Evolutionary conservation across 805 yeast genomes (phyloP).

Genomic region (Dipodascus albidus): DNA sequence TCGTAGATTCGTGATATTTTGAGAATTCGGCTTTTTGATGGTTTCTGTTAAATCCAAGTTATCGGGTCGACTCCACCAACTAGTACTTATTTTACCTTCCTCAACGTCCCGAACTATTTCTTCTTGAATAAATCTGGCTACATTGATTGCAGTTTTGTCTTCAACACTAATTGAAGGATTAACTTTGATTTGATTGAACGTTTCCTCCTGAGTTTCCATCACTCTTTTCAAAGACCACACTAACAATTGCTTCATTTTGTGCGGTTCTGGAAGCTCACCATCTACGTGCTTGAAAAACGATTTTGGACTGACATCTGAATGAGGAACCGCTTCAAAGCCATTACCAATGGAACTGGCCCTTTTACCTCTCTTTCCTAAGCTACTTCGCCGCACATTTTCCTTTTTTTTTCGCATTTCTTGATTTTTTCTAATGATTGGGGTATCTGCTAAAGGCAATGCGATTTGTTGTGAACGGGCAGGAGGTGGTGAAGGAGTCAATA

Average conservation of each 20-base stretch:
- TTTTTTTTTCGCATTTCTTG: slow-evolving; percentile 22
- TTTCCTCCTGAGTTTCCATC: slow-evolving; percentile 20
- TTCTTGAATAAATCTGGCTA: slow-evolving; percentile 54
- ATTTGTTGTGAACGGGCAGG: neutral
- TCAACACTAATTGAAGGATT: slow-evolving; percentile 20
- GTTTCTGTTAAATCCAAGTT: slow-evolving; percentile 18
- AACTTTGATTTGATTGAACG: slow-evolving; percentile 10
- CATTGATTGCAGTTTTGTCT: slow-evolving; percentile 15
- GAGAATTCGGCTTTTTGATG: slow-evolving; percentile 39
- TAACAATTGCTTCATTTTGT: slow-evolving; percentile 56
- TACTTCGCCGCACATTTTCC: slow-evolving; percentile 16
- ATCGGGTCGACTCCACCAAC: slow-evolving; percentile 48
- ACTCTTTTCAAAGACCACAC: slow-evolving; percentile 55
- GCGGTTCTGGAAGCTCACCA: slow-evolving; percentile 54
- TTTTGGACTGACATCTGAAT: slow-evolving; percentile 40
- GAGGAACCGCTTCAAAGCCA: slow-evolving; percentile 51
- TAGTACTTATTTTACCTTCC: slow-evolving; percentile 47
- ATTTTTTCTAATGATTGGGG: slow-evolving; percentile 30
- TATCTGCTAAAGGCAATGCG: slow-evolving; percentile 26
- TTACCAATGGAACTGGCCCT: slow-evolving; percentile 65
- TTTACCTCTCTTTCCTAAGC: slow-evolving; percentile 43
- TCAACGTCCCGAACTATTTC: slow-evolving; percentile 48
- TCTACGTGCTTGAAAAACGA: slow-evolving; percentile 57
- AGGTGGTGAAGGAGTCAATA: neutral
- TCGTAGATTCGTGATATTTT: slow-evolving; percentile 40